Evolutionary conservation across 2,329 filamentous ascomycete species (phyloP), one percentile per base, ranked within the genome.

Genomic region (Penicillium psychrosexuale): DNA sequence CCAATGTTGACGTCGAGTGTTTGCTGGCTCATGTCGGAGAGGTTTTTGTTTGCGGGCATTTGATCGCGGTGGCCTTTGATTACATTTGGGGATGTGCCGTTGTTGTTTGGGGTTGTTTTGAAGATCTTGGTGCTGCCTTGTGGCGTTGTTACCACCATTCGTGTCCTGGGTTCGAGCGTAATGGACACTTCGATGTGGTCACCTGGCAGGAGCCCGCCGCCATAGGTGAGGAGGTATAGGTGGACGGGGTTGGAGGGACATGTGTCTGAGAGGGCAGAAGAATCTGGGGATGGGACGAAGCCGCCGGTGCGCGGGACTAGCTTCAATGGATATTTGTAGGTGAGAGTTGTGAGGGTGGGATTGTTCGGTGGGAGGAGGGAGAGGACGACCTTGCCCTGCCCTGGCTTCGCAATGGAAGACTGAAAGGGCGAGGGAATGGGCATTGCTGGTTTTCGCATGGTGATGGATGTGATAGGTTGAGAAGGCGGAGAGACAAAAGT

Each of bases 61-160:
- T 62, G 54, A 22, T 63, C 58, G 11, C 60, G 62, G 30, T 65
- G 64, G 13, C 65, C 66, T 51, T 67, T 68, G 48, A 64, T 65
- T 13, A 65, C 62, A 40, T 59, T 63, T 43, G 60, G 58, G 27
- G 53, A 47, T 30, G 55, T 59, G 36, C 49, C 55, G 47, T 44
- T 58, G 38, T 53, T 61, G 33, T 51, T 61, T 22, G 65, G 61
- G 15, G 45, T 83, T 72, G 91, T 89, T 70, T 94, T 96, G 82
- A 96, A 97, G 65, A 99, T 86, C 77, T 97, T 99, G 57, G 94
- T 97, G 74, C 91, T 91, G 49, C 93, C 93, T 77, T 86, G 83
- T 0, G 82, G 77, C 0, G 79, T 81, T n/a, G 77, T 75, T 31
- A 78, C 84, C 8, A 83, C 76, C 51, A 97, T 82, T 57, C 85